phyloP scores from a whole-genome alignment of 2,329 filamentous ascomycete genomes.

The Fonsecaea pedrosoi region DNA sequence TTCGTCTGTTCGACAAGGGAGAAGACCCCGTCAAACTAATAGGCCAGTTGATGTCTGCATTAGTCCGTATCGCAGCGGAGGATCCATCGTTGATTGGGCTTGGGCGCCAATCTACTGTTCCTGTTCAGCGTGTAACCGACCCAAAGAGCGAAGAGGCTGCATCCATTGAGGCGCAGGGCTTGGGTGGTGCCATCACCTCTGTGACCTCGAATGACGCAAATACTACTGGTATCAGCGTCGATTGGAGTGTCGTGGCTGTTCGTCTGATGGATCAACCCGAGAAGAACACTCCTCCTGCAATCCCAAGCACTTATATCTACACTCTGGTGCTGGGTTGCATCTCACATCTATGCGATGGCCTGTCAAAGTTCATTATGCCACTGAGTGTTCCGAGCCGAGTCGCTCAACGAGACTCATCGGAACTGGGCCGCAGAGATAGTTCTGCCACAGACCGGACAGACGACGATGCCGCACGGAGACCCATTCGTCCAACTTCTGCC shows the following conservation, averaged over 20 bases:
- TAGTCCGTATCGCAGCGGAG: constrained; percentile 91
- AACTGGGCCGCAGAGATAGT: constrained; percentile 30
- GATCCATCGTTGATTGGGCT: constrained; percentile 88
- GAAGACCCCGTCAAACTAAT: constrained; percentile 77
- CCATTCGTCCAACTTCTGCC: constrained; percentile 22
- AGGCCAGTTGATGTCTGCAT: constrained; percentile 80
- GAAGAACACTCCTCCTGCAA: constrained; percentile 79
- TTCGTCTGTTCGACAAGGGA: constrained; percentile 76
- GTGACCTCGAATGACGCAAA: constrained; percentile 71
- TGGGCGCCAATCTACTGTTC: constrained; percentile 84
- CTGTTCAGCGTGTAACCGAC: constrained; percentile 65
- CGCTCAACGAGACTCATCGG: constrained; percentile 29
- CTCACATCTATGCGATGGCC: constrained; percentile 84
- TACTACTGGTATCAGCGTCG: constrained; percentile 78
- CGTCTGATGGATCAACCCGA: constrained; percentile 94
- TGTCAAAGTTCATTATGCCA: constrained; percentile 92
- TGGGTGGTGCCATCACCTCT: constrained; percentile 84
- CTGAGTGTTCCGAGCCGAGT: constrained; percentile 77
- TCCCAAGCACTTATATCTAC: constrained; percentile 94
- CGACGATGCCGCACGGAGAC: constrained; percentile 24
- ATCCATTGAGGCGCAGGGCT: constrained; percentile 85
- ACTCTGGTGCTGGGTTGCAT: constrained; percentile 87
- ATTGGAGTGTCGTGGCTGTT: constrained; percentile 87
- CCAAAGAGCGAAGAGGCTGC: constrained; percentile 63
- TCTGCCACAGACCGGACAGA: constrained; percentile 40